A percentile compares a stretch with the other conserved stretches of the same genome.
Conservation (phyloP, 2,329 filamentous ascomycete genomes). For the Coleophoma cylindrospora region DNA sequence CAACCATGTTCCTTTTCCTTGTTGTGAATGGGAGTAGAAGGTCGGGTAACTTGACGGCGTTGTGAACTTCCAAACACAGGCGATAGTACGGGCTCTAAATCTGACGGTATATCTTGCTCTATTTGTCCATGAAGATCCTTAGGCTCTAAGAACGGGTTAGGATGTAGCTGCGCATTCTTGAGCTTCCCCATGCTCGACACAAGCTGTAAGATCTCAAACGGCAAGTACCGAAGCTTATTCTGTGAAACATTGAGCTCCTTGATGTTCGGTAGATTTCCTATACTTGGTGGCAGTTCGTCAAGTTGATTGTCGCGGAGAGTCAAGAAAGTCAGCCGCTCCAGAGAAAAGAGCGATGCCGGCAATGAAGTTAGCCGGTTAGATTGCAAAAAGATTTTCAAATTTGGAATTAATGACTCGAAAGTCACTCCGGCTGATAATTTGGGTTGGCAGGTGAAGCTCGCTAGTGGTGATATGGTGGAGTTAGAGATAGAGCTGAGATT, state of each 20-base stretch:
- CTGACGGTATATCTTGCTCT: neutral
- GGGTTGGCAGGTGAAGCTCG: slow-evolving; percentile 44
- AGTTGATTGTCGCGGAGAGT: slow-evolving; percentile 62
- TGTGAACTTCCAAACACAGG: neutral
- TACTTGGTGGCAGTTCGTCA: slow-evolving; percentile 52
- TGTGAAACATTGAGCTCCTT: slow-evolving; percentile 60
- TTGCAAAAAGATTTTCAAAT: slow-evolving; percentile 56
- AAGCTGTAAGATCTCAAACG: slow-evolving; percentile 56
- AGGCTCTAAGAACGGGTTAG: slow-evolving; percentile 56
- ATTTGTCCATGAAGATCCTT: slow-evolving; percentile 7
- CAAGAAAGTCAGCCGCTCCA: slow-evolving; percentile 58
- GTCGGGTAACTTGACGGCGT: too few relatives aligned
- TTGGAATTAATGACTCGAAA: slow-evolving; percentile 53
- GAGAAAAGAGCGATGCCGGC: slow-evolving; percentile 55
- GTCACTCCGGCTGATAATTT: slow-evolving; percentile 12
- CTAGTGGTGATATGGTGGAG: slow-evolving; percentile 50
- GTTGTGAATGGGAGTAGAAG: neutral
- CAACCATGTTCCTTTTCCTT: neutral
- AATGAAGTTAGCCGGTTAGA: slow-evolving; percentile 51
- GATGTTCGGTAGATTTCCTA: slow-evolving; percentile 53
- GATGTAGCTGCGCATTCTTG: slow-evolving; percentile 48
- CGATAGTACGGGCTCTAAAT: neutral
- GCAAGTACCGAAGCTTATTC: slow-evolving; percentile 56
- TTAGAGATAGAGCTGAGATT: slow-evolving; percentile 48
- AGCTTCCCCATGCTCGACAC: slow-evolving; percentile 41